phyloP scores from a whole-genome alignment of 495 filamentous ascomycete species.

The Talaromyces borbonicus region DNA sequence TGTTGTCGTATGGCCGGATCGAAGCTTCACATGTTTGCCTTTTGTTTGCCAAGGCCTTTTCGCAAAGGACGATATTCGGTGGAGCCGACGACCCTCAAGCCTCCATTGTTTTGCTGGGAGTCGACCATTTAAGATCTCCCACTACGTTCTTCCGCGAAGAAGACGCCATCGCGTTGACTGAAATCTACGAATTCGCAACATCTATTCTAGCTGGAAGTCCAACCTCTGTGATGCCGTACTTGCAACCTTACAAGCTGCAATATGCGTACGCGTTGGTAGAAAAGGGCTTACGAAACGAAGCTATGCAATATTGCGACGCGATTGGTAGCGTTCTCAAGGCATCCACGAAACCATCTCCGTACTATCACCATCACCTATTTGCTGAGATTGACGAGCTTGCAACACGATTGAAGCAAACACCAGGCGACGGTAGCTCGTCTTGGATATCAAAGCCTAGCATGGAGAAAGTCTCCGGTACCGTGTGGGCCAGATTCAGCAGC shows the following conservation, averaged over 20 bases:
- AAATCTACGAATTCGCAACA: slow-evolving; percentile 83
- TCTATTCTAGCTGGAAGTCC: slow-evolving; percentile 51
- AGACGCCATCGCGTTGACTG: slow-evolving; percentile 78
- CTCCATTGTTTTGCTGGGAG: slow-evolving; percentile 74
- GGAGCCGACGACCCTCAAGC: slow-evolving; percentile 75
- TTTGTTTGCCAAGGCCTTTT: slow-evolving; percentile 41
- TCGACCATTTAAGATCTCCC: slow-evolving; percentile 59
- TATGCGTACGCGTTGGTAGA: slow-evolving; percentile 80
- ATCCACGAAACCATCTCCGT: slow-evolving; percentile 72
- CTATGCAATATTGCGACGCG: slow-evolving; percentile 82
- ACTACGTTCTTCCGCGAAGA: slow-evolving; percentile 63
- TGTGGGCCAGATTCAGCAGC: slow-evolving; percentile 86
- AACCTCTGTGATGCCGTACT: slow-evolving; percentile 60
- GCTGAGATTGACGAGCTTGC: slow-evolving; percentile 71
- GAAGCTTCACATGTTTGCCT: slow-evolving; percentile 91
- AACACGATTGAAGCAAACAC: slow-evolving; percentile 71
- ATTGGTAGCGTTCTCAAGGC: slow-evolving; percentile 71
- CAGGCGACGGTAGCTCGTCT: slow-evolving; percentile 55
- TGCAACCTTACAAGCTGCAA: slow-evolving; percentile 80
- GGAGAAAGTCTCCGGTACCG: slow-evolving; percentile 79
- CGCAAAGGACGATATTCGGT: slow-evolving; percentile 53
- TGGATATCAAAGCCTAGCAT: slow-evolving; percentile 94
- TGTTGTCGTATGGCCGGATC: slow-evolving; percentile 76
- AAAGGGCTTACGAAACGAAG: slow-evolving; percentile 68
- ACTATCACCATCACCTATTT: slow-evolving; percentile 68